phyloP scores from a whole-genome alignment of 2,329 filamentous ascomycete genomes.

The Ophiosphaerella korrae region DNA sequence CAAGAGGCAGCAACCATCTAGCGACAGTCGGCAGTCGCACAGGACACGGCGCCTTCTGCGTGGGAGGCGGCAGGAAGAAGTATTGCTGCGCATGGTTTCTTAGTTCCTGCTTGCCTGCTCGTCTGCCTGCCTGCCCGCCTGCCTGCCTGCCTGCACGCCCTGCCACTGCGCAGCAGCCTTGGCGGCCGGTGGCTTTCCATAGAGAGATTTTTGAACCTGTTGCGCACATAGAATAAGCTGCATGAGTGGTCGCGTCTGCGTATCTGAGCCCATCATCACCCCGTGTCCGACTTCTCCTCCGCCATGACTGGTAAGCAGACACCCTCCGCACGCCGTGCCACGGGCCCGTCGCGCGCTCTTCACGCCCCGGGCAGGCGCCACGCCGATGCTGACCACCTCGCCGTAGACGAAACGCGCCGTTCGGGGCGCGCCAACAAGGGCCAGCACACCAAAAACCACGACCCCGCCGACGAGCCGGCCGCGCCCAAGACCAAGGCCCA shows the following conservation, averaged over 20 bases:
- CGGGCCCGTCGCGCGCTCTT: constrained; percentile 7
- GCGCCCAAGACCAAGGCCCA: constrained; percentile 54
- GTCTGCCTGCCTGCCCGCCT: constrained; percentile 18
- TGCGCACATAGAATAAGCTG: constrained; percentile 41
- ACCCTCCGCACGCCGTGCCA: constrained; percentile 24
- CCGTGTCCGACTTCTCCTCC: constrained; percentile 22
- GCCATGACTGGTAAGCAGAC: constrained; percentile 67
- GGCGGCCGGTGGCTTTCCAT: constrained; percentile 32
- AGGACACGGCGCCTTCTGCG: constrained; percentile 21
- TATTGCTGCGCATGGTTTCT: constrained; percentile 21
- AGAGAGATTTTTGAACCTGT: constrained; percentile 45
- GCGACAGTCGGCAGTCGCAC: constrained; percentile 23
- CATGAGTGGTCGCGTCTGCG: constrained; percentile 33
- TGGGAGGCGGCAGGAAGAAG: constrained; percentile 18
- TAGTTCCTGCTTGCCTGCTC: constrained; percentile 29
- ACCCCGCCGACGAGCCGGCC: constrained; percentile 53
- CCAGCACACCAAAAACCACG: constrained; percentile 87
- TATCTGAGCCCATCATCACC: constrained; percentile 36
- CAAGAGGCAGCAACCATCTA: constrained; percentile 26
- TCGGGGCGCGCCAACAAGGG: constrained; percentile 97
- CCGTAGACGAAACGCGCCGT: constrained; percentile 80
- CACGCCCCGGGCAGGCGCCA: constrained; percentile 9
- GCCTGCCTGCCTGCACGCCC: constrained; percentile 21
- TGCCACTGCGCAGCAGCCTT: constrained; percentile 1
- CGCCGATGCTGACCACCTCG: constrained; percentile 31